Evolutionary conservation across 2,329 filamentous ascomycete genomes (phyloP).

Genomic region (Diaporthe citri): DNA sequence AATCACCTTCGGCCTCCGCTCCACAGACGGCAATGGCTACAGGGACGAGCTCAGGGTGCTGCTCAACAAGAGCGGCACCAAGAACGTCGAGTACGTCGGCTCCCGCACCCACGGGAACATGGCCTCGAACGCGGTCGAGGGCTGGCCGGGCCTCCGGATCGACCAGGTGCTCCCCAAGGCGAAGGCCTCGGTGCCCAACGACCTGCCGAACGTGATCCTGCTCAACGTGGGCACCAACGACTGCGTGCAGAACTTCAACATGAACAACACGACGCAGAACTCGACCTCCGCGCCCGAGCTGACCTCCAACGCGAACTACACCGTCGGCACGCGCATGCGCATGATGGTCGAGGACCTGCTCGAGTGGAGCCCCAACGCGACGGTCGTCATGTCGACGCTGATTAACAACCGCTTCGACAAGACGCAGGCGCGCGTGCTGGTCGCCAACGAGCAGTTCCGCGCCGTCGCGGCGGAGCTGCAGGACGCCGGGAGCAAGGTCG

Average conservation of each 20-base stretch:
- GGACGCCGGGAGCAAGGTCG: constrained; percentile 48
- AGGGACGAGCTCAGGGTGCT: constrained; percentile 50
- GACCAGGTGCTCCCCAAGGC: constrained; percentile 54
- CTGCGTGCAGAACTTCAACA: constrained; percentile 50
- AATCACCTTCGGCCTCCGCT: constrained; percentile 55
- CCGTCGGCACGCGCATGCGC: constrained; percentile 49
- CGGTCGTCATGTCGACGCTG: constrained; percentile 56
- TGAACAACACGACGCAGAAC: constrained; percentile 40
- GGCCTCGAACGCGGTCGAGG: constrained; percentile 58
- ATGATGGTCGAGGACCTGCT: constrained; percentile 53
- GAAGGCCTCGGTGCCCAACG: constrained; percentile 46
- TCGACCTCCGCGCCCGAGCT: constrained; percentile 3
- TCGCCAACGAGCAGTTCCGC: constrained; percentile 52
- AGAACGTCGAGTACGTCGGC: constrained; percentile 55
- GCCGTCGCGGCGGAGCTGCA: constrained; percentile 47
- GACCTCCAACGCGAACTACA: constrained; percentile 37
- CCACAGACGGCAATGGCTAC: constrained; percentile 56
- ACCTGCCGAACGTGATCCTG: constrained; percentile 55
- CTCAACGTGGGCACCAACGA: constrained; percentile 61
- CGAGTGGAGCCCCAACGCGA: constrained; percentile 47
- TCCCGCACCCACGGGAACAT: constrained; percentile 54
- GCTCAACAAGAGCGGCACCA: constrained; percentile 50
- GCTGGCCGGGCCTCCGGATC: constrained; percentile 58
- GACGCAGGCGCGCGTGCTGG: constrained; percentile 46
- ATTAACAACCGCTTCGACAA: constrained; percentile 44